Conservation (phyloP, 805 yeast species). For the Candida tallmaniae region DNA sequence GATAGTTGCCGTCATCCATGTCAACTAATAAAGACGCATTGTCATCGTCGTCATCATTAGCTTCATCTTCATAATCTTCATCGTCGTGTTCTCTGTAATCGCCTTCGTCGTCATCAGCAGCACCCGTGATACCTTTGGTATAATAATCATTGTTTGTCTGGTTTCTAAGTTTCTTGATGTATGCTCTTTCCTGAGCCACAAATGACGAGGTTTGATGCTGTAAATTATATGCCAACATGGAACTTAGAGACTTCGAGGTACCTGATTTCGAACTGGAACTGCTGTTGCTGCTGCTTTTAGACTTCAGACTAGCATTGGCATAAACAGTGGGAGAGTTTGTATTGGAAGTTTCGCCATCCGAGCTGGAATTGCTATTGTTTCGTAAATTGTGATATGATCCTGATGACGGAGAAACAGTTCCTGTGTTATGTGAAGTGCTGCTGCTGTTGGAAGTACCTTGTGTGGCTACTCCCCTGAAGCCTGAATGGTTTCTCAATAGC, state of each 20-base stretch:
- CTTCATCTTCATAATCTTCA: constrained; percentile 18
- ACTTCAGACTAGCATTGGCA: background rate
- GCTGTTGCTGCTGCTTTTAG: background rate
- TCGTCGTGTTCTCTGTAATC: constrained; percentile 23
- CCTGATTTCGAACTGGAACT: background rate
- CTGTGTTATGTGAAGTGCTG: background rate
- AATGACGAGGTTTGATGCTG: constrained; percentile 23
- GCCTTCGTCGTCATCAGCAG: constrained; percentile 22
- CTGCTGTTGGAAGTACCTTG: background rate
- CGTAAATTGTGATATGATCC: background rate
- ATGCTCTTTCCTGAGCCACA: constrained; percentile 62
- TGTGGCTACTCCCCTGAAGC: constrained; percentile 5
- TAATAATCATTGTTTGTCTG: constrained; percentile 66
- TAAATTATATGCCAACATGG: constrained; percentile 13
- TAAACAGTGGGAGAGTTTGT: constrained; percentile 9
- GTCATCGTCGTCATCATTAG: constrained; percentile 21
- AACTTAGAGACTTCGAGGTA: constrained; percentile 10
- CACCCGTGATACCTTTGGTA: constrained; percentile 57
- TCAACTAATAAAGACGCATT: constrained; percentile 33
- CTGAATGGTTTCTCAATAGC: constrained; percentile 14
- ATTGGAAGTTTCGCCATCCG: constrained; percentile 7
- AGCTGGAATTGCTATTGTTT: constrained; percentile 8
- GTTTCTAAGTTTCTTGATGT: constrained; percentile 57
- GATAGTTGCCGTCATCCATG: constrained; percentile 41
- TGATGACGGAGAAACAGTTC: background rate